A percentile compares a stretch with the other conserved stretches of the same genome.
Evolutionary conservation across 2,329 filamentous ascomycete species (phyloP).

Genomic region (Nemania diffusa): DNA sequence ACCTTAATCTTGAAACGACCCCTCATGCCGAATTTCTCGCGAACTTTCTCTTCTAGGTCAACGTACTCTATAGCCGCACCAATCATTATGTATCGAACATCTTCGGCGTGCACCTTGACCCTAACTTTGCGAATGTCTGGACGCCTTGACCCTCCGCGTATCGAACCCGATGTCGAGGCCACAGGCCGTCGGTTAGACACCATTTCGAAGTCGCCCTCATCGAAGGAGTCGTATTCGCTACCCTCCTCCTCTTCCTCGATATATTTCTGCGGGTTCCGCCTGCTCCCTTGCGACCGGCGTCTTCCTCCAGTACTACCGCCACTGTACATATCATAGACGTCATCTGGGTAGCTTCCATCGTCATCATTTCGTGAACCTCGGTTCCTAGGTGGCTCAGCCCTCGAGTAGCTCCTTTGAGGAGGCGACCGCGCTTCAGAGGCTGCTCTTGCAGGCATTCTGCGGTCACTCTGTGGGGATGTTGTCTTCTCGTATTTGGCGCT

Average conservation of each 20-base stretch:
- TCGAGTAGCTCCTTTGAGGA: constrained; percentile 57
- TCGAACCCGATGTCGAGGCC: constrained; percentile 59
- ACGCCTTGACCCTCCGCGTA: constrained; percentile 66
- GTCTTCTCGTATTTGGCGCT: constrained; percentile 67
- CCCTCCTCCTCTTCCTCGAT: constrained; percentile 83
- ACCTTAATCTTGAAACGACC: constrained; percentile 89
- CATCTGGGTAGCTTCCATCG: constrained; percentile 69
- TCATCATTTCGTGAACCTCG: constrained; percentile 63
- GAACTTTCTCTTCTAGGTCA: constrained; percentile 81
- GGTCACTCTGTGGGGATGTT: constrained; percentile 56
- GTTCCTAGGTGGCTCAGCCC: constrained; percentile 51
- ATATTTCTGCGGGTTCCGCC: constrained; percentile 66
- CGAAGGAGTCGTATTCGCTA: constrained; percentile 78
- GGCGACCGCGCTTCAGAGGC: constrained; percentile 59
- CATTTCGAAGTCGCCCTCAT: constrained; percentile 85
- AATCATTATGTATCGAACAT: constrained; percentile 94
- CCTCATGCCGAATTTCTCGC: constrained; percentile 84
- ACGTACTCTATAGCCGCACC: constrained; percentile 76
- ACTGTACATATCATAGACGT: constrained; percentile 74
- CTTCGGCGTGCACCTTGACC: constrained; percentile 90
- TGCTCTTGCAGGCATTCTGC: constrained; percentile 51
- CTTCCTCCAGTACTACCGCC: constrained; percentile 54
- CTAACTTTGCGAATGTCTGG: constrained; percentile 81
- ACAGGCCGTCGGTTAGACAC: constrained; percentile 64
- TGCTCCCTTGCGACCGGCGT: constrained; percentile 54